Base-by-base conservation (phyloP, 2,329 filamentous ascomycete genomes). In the Ophiostoma ips region DNA sequence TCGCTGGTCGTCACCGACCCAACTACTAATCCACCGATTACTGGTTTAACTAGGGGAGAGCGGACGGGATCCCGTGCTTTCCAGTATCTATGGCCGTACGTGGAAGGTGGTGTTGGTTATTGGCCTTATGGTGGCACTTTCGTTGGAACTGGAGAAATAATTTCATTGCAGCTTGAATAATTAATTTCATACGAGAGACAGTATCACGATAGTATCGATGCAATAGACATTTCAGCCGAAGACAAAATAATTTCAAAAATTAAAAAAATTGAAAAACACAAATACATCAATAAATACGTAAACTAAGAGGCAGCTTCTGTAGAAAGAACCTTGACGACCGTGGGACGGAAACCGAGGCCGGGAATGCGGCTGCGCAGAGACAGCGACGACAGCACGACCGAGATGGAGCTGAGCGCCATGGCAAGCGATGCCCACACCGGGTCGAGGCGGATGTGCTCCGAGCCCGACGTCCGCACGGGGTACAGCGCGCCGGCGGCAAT, bases 401-500 rank as follows among this genome's bases (percentile, higher is more conserved):
- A 92, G 57, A 95, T 81, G 64, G 84, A 90, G 65, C 88, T 95
- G 63, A 89, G 65, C 24, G 90, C 90, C 90, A 95, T 96, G 1
- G 89, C 89, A 62, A 95, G 66, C 56, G 81, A 83, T 5, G 89
- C 90, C 89, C 89, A 95, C 1, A 85, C 84, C 0, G 84, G 84
- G 62, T 86, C 81, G 44, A 89, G 66, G 53, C 76, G 68, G 18
- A 87, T 65, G 61, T 84, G 83, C 30, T 62, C 61, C 2, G 71
- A 73, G 2, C 61, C 59, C 3, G 63, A 62, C 44, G 70, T 71
- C 49, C 59, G 62, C 44, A 81, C 55, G 2, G 74, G 67, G 63
- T 85, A 94, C 52, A 94, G 68, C 35, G 82, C 83, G 1, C 87
- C 87, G 0, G 87, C 87, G 0, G 87, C 87, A 51, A 94, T 73